A percentile compares a stretch with the other conserved stretches of the same genome.
Conservation (phyloP, 1,284 basidiomycete genomes). For the Pascua sp. region DNA sequence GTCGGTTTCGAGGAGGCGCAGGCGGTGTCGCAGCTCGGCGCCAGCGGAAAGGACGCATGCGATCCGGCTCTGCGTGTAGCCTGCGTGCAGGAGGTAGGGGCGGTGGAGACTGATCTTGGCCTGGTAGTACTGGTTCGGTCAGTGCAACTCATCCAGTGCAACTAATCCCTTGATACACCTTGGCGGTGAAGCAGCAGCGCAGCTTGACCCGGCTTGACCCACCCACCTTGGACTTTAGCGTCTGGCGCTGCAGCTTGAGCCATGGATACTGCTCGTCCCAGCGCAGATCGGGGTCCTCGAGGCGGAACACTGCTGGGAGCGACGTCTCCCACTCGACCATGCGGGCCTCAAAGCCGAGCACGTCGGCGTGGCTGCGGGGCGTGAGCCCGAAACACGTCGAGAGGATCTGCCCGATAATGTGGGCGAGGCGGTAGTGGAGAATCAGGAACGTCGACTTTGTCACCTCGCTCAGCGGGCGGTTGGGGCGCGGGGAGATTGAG, state of each 20-base stretch:
- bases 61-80: conserved; percentile 18
- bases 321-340: conserved; percentile 22
- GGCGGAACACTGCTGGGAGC: conserved; percentile 31
- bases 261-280: conserved; percentile 23
- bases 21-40: conserved; percentile 28
- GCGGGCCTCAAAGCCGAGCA: conserved; percentile 26
- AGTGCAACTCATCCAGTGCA: too few relatives aligned
- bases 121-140: conserved; percentile 17
- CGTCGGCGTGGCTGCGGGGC: conserved; percentile 23
- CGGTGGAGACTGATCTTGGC: conserved; percentile 33
- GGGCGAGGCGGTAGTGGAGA: conserved; percentile 27
- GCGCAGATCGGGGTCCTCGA: conserved; percentile 23
- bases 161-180: too few relatives aligned
- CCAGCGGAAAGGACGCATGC: conserved; percentile 23
- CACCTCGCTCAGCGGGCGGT: conserved; percentile 19
- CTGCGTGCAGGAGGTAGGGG: conserved; percentile 27
- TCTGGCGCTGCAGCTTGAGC: conserved; percentile 29
- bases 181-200: too few relatives aligned
- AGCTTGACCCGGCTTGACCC: too few relatives aligned
- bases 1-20: conserved; percentile 16
- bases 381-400: conserved; percentile 29
- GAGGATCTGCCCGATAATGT: conserved; percentile 30
- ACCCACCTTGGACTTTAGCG: conserved; percentile 23
- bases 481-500: conserved; percentile 6
- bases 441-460: conserved; percentile 36